Conservation (phyloP, 2,329 filamentous ascomycete species). For the Stagonosporopsis rhizophila region DNA sequence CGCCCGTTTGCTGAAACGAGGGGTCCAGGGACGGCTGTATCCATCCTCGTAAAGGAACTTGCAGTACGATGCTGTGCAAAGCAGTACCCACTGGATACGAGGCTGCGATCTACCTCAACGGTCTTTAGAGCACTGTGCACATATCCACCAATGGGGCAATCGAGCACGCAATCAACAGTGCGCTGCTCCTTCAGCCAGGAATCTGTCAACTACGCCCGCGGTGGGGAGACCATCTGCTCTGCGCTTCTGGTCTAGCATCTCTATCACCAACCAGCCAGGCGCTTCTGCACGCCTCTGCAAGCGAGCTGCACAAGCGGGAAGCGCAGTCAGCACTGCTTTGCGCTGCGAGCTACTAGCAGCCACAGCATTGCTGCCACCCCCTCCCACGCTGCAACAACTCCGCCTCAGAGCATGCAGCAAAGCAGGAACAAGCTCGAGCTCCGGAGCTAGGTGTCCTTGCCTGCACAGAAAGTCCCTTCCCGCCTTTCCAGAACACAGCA, state of each 20-base stretch:
- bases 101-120: constrained; percentile 15
- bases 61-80: constrained; percentile 6
- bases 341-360: not conserved
- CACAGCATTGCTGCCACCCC: not conserved
- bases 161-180: constrained; percentile 12
- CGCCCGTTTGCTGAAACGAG: constrained; percentile 12
- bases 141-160: constrained; percentile 11
- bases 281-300: constrained; percentile 5
- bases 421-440: constrained; percentile 6
- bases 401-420: not conserved
- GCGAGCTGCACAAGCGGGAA: constrained; percentile 16
- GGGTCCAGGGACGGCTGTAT: constrained; percentile 10
- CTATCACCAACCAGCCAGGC: not conserved
- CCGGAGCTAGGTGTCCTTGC: not conserved
- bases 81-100: constrained; percentile 12
- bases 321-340: not conserved
- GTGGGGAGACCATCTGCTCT: constrained; percentile 4
- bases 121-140: not conserved
- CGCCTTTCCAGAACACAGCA: not conserved
- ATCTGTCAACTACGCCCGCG: not conserved
- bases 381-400: not conserved
- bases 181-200: not conserved
- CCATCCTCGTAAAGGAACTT: constrained; percentile 6
- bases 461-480: constrained; percentile 9
- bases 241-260: constrained; percentile 1